A percentile compares a stretch with the other conserved stretches of the same genome.
Evolutionary conservation across 2,329 filamentous ascomycete genomes (phyloP).

Genomic region (Penicillium sp.): DNA sequence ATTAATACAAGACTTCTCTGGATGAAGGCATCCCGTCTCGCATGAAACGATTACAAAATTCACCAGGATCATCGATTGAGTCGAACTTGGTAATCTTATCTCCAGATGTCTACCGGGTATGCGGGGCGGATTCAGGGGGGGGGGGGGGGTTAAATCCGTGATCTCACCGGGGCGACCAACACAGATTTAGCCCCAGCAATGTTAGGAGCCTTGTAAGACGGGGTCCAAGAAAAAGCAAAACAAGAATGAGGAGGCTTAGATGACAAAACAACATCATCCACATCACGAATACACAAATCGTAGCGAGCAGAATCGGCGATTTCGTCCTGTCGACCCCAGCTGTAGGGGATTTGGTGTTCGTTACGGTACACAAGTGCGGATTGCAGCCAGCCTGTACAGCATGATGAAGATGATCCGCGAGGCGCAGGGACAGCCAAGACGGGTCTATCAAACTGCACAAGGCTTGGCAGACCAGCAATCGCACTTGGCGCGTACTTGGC

Average conservation of each 20-base stretch:
- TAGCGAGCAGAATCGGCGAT: neutral
- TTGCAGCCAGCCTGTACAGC: constrained; percentile 21
- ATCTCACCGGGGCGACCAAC: constrained; percentile 22
- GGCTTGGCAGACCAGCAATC: constrained; percentile 31
- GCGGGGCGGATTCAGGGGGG: constrained; percentile 20
- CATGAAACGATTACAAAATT: neutral
- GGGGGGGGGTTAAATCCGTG: neutral
- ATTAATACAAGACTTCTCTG: neutral
- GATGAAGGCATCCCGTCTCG: neutral
- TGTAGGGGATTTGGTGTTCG: constrained; percentile 11
- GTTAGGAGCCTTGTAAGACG: neutral
- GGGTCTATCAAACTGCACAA: constrained; percentile 28
- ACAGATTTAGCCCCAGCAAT: constrained; percentile 6
- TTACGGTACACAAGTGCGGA: constrained; percentile 9
- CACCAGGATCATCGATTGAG: constrained; percentile 8
- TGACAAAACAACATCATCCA: neutral
- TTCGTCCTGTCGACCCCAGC: constrained; percentile 16
- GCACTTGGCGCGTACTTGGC: constrained; percentile 29
- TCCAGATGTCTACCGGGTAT: constrained; percentile 24
- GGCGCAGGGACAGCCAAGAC: constrained; percentile 24
- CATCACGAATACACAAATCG: neutral
- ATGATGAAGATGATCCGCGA: constrained; percentile 9
- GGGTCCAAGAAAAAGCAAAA: neutral
- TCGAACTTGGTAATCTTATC: constrained; percentile 15
- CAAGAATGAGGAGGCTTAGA: neutral